Conservation (phyloP, 352 stramenopile species). For the Phytophthora multivora region DNA sequence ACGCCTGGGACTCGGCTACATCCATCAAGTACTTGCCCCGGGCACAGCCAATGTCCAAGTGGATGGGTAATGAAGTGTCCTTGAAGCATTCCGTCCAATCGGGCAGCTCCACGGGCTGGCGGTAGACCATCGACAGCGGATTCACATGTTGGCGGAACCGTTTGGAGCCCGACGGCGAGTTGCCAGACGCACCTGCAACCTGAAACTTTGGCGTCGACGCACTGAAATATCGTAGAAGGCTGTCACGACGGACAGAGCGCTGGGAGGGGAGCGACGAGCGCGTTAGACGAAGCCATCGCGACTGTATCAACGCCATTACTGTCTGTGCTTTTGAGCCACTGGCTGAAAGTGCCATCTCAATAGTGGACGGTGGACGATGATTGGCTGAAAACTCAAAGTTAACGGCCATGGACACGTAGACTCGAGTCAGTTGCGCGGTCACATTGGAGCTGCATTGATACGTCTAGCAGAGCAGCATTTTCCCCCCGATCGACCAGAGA, state of each 20-base stretch:
- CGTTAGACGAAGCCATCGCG: slow-evolving; percentile 15
- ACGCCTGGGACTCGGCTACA: slow-evolving; percentile 46
- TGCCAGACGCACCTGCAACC: not conserved
- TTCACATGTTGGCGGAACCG: slow-evolving; percentile 89
- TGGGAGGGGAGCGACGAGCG: not conserved
- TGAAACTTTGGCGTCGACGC: slow-evolving; percentile 5
- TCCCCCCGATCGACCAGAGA: not conserved
- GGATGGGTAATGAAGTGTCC: slow-evolving; percentile 59
- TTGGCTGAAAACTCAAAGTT: slow-evolving; percentile 30
- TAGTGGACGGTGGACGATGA: slow-evolving; percentile 4
- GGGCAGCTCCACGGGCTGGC: slow-evolving; percentile 62
- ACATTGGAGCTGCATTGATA: slow-evolving; percentile 14
- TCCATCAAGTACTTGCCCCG: slow-evolving; percentile 81
- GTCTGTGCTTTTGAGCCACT: not conserved
- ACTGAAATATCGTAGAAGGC: slow-evolving; percentile 13
- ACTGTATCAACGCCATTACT: slow-evolving; percentile 15
- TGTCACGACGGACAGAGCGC: not conserved
- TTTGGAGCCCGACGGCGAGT: slow-evolving; percentile 38
- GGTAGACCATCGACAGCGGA: slow-evolving; percentile 69
- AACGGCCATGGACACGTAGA: slow-evolving; percentile 30
- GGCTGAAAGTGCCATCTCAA: not conserved
- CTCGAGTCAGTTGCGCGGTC: slow-evolving; percentile 8
- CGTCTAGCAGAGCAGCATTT: slow-evolving; percentile 6
- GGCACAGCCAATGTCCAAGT: slow-evolving; percentile 85
- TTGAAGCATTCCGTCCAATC: slow-evolving; percentile 62